These are phyloP conservation scores for Kwoniella bestiolae DNA, from an alignment of 768 basidiomycete genomes.

Conservation along the genomic window DNA sequence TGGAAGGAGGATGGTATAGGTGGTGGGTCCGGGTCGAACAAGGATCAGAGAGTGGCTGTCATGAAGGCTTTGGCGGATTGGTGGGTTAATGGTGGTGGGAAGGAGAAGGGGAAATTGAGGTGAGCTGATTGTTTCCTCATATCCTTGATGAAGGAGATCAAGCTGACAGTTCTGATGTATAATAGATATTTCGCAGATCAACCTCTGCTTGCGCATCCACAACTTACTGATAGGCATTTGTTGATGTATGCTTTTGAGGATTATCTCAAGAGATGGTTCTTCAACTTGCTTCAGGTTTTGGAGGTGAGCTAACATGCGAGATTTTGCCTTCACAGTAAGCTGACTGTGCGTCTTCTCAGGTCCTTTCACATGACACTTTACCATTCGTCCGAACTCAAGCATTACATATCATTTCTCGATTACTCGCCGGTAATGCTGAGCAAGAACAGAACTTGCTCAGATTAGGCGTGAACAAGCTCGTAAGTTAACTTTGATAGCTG, in stretches of 20 bases:
- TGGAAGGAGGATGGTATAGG: slow-evolving; percentile 68
- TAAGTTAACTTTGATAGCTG: slow-evolving; percentile 55
- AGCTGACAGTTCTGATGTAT: slow-evolving; percentile 1
- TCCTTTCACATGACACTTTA: slow-evolving; percentile 79
- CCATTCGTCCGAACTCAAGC: slow-evolving; percentile 86
- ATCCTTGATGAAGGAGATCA: no score
- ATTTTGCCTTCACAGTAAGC: background rate
- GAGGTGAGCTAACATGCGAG: slow-evolving; percentile 64
- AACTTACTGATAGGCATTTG: slow-evolving; percentile 72
- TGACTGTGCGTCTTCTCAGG: slow-evolving; percentile 59
- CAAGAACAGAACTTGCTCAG: slow-evolving; percentile 95
- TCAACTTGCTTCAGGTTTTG: slow-evolving; percentile 82
- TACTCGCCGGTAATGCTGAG: slow-evolving; percentile 88
- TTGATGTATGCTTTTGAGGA: slow-evolving; percentile 92
- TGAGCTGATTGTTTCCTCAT: slow-evolving; percentile 59
- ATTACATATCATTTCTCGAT: slow-evolving; percentile 73
- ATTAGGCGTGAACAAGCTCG: slow-evolving; percentile 91
- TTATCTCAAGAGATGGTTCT: slow-evolving; percentile 97
- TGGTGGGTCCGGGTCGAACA: slow-evolving; percentile 55
- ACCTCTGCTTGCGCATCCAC: slow-evolving; percentile 66
- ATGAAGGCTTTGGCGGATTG: slow-evolving; percentile 91
- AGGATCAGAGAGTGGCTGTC: slow-evolving; percentile 91
- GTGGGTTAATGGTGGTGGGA: slow-evolving; percentile 91
- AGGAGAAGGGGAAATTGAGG: slow-evolving; percentile 82
- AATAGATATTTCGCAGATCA: slow-evolving; percentile 89